Base-by-base conservation (phyloP, 179 eudicot species). In the Nepenthes alata region DNA sequence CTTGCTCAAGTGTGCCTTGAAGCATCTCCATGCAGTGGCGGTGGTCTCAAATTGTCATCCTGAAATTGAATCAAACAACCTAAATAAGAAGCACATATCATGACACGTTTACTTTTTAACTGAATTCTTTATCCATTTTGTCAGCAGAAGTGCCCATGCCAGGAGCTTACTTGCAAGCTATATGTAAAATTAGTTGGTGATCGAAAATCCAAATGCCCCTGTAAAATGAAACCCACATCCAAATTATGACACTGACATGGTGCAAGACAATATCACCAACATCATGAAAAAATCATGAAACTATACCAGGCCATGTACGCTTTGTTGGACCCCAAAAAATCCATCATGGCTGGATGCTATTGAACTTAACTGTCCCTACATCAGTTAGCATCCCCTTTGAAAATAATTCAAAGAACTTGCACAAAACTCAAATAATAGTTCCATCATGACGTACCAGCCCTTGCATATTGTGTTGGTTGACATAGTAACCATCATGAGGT, bases 171-270 rank as follows among this genome's bases (percentile, higher is more conserved):
- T 86, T 89, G 95, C 68, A 89, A 60, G 64, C 72, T 60, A 68
- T 81, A 93, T 16, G 77, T 71, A 70, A 85, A 93, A 68, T 80
- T 68, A 58, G 74, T 67, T 61, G 85, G 75, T 53, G 88, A 71
- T 51, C 93, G 81, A 62, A 80, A 93, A 74, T 93, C 98, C 77
- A 89, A 63, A 67, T 82, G 85, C 59, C 90, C 98, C 98, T 93
- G 57, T 44, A 74, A 52, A 45, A 56, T 14, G 56, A 49, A 66
- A 49, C n/a, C 47, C 5, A 9, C 5, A 55, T 8, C 60, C 36
- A 63, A 55, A 9, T 6, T 15, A 11, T 47, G n/a, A 47, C n/a
- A 51, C 14, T n/a, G 14, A n/a, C 56, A 8, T 5, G 11, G 14
- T 39, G 3, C 11, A 50, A 2, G 2, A 13, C 35, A 55, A 56